phyloP scores from a whole-genome alignment of 805 yeast species.

The Suhomyces sp. region DNA sequence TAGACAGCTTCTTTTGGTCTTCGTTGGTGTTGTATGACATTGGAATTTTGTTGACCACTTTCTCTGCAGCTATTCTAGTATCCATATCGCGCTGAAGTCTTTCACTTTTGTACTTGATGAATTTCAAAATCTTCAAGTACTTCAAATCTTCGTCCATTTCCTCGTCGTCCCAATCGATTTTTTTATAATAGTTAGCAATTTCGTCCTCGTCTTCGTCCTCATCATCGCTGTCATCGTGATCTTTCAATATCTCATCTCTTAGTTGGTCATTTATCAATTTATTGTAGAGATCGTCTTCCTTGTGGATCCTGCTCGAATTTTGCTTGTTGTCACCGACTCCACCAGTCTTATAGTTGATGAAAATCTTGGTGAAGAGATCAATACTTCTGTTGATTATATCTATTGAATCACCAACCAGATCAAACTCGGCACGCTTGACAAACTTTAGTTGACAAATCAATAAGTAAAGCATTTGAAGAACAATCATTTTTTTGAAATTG shows the following conservation, averaged over 20 bases:
- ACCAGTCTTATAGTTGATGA: slow-evolving; percentile 35
- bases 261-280: slow-evolving; percentile 39
- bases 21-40: not conserved
- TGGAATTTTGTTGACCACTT: slow-evolving; percentile 4
- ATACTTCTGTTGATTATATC: slow-evolving; percentile 24
- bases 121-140: slow-evolving; percentile 40
- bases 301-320: slow-evolving; percentile 18
- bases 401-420: slow-evolving; percentile 15
- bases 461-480: slow-evolving; percentile 41
- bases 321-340: not conserved
- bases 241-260: slow-evolving; percentile 34
- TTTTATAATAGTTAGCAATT: slow-evolving; percentile 14
- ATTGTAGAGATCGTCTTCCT: slow-evolving; percentile 36
- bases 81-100: slow-evolving; percentile 4
- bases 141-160: slow-evolving; percentile 47
- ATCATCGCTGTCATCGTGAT: slow-evolving; percentile 21
- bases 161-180: slow-evolving; percentile 48
- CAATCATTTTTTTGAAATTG: slow-evolving; percentile 40
- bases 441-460: slow-evolving; percentile 39
- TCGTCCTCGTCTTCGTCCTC: slow-evolving; percentile 31
- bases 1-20: not conserved
- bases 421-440: slow-evolving; percentile 24
- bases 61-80: slow-evolving; percentile 3
- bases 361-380: slow-evolving; percentile 33
- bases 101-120: slow-evolving; percentile 36